Evolutionary conservation across 75 land plant species (phyloP).

Genomic region (Pseudotsuga menziesii): DNA sequence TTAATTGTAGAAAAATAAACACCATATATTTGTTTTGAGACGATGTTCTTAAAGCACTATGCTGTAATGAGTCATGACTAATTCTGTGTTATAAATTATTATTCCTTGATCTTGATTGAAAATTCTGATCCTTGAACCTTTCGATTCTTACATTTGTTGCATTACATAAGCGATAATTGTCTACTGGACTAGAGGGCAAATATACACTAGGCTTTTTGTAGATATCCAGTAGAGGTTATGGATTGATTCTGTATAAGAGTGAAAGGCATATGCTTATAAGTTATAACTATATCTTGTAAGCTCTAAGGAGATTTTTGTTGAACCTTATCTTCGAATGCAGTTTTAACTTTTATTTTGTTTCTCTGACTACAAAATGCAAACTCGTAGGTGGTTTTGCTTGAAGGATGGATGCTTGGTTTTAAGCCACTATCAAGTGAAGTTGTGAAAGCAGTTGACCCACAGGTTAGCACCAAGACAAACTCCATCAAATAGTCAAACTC

Average conservation of each 20-base stretch:
- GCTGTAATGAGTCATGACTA: background rate
- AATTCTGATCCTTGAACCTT: background rate
- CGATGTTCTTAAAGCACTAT: background rate
- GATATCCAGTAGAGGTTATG: background rate
- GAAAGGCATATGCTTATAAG: background rate
- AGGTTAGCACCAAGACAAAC: conserved; percentile 36
- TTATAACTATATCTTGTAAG: background rate
- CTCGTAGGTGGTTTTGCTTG: conserved; percentile 69
- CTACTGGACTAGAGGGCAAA: background rate
- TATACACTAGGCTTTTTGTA: background rate
- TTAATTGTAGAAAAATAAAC: background rate
- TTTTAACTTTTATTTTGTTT: background rate
- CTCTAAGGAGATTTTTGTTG: background rate
- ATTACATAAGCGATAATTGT: background rate
- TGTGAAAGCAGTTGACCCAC: conserved; percentile 82
- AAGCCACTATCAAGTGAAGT: conserved; percentile 56
- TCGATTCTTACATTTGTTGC: background rate
- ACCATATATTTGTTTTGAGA: background rate
- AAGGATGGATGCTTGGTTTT: conserved; percentile 99
- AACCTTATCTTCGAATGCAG: background rate
- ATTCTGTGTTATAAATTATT: background rate
- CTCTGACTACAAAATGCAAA: background rate
- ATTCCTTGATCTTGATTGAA: background rate
- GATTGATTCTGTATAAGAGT: background rate
- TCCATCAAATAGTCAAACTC: background rate